phyloP scores from a whole-genome alignment of 805 yeast genomes.

The Candida loeiensis region DNA sequence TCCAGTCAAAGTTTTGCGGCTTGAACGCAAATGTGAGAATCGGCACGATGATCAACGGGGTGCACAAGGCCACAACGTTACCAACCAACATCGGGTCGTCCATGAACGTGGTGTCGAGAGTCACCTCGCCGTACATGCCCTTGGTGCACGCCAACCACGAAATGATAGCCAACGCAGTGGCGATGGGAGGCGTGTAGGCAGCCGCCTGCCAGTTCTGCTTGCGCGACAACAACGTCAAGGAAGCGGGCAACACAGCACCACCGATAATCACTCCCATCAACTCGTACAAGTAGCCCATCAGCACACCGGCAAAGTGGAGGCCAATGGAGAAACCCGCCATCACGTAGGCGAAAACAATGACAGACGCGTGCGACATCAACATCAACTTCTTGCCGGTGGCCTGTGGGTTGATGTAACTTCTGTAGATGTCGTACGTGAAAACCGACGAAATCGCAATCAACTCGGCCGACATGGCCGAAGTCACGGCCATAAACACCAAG shows the following conservation, averaged over 20 bases:
- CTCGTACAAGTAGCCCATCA: slow-evolving; percentile 84
- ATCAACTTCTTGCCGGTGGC: slow-evolving; percentile 76
- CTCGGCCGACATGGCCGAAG: slow-evolving; percentile 90
- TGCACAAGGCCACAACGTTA: slow-evolving; percentile 74
- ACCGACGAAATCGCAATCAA: slow-evolving; percentile 84
- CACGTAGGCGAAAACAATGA: slow-evolving; percentile 50
- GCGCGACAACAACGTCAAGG: slow-evolving; percentile 59
- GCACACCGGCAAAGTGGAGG: slow-evolving; percentile 72
- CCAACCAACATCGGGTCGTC: slow-evolving; percentile 90
- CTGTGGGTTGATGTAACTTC: slow-evolving; percentile 71
- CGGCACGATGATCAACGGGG: slow-evolving; percentile 68
- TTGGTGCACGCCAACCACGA: slow-evolving; percentile 45
- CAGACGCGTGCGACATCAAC: slow-evolving; percentile 62
- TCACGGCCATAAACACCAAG: slow-evolving; percentile 86
- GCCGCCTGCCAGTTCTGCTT: slow-evolving; percentile 71
- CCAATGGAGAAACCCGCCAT: slow-evolving; percentile 87
- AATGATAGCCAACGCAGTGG: slow-evolving; percentile 69
- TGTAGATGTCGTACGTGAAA: slow-evolving; percentile 81
- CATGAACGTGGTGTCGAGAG: slow-evolving; percentile 56
- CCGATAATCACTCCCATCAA: slow-evolving; percentile 88
- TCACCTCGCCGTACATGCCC: slow-evolving; percentile 29
- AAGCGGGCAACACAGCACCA: slow-evolving; percentile 78
- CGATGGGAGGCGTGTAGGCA: slow-evolving; percentile 70
- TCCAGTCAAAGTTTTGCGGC: slow-evolving; percentile 75
- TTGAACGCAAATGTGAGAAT: slow-evolving; percentile 60